Evolutionary conservation across 129 eudicot species (phyloP).

Genomic region (Kitagawia praeruptora): DNA sequence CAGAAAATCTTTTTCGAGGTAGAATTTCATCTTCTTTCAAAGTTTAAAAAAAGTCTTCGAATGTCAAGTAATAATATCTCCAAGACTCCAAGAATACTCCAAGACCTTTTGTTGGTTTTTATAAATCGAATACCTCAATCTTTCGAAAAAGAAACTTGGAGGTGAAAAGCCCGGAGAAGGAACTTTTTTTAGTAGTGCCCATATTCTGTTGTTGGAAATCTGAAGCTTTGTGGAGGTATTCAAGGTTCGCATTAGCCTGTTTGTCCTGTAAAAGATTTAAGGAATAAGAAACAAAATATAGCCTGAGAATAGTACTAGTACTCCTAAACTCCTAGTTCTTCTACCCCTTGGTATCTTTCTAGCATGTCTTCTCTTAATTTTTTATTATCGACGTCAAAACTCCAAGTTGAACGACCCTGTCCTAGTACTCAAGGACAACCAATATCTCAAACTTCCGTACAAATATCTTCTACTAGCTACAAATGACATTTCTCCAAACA

Average conservation of each 20-base stretch:
- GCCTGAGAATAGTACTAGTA: neutral
- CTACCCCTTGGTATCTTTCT: neutral
- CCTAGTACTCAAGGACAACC: neutral
- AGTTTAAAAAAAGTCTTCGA: neutral
- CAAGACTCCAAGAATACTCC: neutral
- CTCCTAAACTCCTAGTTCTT: neutral
- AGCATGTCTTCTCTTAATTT: neutral
- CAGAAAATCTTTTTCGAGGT: neutral
- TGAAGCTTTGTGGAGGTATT: neutral
- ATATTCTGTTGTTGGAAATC: neutral
- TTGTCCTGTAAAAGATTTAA: neutral
- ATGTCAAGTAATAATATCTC: conserved; percentile 9
- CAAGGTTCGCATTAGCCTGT: neutral
- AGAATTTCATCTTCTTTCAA: conserved; percentile 1
- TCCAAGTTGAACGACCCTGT: neutral
- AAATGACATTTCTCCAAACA: neutral
- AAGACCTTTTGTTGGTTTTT: neutral
- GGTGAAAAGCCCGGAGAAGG: neutral
- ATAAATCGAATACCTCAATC: neutral
- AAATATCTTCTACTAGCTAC: neutral
- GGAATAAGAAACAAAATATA: neutral
- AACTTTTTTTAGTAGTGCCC: neutral
- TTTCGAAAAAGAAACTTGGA: neutral
- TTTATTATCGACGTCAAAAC: neutral
- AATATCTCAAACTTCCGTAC: neutral